A percentile compares a stretch with the other conserved stretches of the same genome.
These are phyloP conservation scores for Carex littledalei DNA, from an alignment of 176 grass and related monocot species.

Conservation along the genomic window DNA sequence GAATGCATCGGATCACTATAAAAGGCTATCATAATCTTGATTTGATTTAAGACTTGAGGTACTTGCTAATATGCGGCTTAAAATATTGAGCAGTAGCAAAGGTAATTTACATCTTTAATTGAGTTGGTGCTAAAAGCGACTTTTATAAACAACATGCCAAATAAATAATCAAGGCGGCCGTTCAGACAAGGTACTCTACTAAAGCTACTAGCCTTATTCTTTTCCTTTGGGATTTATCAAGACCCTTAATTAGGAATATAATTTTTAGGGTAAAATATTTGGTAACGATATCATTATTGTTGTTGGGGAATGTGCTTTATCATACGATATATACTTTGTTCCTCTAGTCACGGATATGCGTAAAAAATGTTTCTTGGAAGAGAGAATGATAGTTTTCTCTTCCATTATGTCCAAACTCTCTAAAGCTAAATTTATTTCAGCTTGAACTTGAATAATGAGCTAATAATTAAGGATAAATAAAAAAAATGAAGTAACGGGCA, in stretches of 20 bases:
- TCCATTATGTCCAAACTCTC: background rate
- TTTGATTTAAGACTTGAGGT: background rate
- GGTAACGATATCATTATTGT: background rate
- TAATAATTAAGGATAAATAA: background rate
- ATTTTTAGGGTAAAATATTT: background rate
- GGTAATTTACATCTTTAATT: slow-evolving; percentile 1
- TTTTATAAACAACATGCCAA: background rate
- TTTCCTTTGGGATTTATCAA: background rate
- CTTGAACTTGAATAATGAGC: background rate
- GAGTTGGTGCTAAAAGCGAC: background rate
- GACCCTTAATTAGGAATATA: background rate
- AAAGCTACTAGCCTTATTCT: background rate
- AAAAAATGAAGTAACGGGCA: background rate
- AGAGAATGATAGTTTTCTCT: background rate
- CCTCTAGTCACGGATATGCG: background rate
- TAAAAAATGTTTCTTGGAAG: background rate
- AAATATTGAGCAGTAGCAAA: background rate
- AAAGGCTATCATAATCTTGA: background rate
- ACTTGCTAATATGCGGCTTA: background rate
- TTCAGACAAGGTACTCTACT: background rate
- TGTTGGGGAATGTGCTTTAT: background rate
- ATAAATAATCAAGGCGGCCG: background rate
- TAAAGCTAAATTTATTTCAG: background rate
- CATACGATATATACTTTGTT: background rate
- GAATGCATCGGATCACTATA: background rate